Evolutionary conservation across 768 basidiomycete genomes (phyloP), one percentile per base, ranked within the genome.

Genomic region (Termitomyces sp.): DNA sequence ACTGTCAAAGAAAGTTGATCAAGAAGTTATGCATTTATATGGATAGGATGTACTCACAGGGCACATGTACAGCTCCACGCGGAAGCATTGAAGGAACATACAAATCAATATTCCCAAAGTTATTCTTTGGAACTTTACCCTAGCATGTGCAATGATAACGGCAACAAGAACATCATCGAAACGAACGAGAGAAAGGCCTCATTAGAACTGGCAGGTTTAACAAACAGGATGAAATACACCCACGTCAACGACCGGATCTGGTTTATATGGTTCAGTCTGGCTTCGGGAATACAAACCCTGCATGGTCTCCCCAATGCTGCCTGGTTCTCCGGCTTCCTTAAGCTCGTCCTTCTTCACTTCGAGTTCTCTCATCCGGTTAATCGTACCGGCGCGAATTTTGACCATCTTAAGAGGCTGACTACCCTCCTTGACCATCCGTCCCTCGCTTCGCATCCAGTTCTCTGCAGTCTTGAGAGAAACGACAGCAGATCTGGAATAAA

Each of bases 81-180:
- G 97, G 97, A 33, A 98, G 79, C 97, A 99, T 99, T 4, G 92
- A 88, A 31, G 92, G 88, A 27, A 91, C 92, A 70, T 96, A 99
- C 27, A 99, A 74, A 73, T 99, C 96, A 63, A 99, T 91, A 70
- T 98, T 99, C 18, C 96, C 96, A 70, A 96, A 99, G 63, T 88
- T 85, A 67, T 99, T 99, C 75, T 92, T 95, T 6, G 95, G 95
- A 33, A 99, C 83, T 69, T 84, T 86, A 34, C 96, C 96, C 95
- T 98, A 31, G 57, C 12, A 41, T 33, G 20, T 9, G 13, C n/a
- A 59, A 48, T 7, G 20, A 52, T 52, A 34, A 54, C 41, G 31
- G 37, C 44, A 20, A 49, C 9, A 36, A 33, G 4, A 51, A 37
- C 12, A 27, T 20, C 16, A 57, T 18, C 18, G 12, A 12, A 67